A percentile compares a stretch with the other conserved stretches of the same genome.
Evolutionary conservation across 1,284 basidiomycete genomes (phyloP).

Genomic region (Volvariella surrecta): DNA sequence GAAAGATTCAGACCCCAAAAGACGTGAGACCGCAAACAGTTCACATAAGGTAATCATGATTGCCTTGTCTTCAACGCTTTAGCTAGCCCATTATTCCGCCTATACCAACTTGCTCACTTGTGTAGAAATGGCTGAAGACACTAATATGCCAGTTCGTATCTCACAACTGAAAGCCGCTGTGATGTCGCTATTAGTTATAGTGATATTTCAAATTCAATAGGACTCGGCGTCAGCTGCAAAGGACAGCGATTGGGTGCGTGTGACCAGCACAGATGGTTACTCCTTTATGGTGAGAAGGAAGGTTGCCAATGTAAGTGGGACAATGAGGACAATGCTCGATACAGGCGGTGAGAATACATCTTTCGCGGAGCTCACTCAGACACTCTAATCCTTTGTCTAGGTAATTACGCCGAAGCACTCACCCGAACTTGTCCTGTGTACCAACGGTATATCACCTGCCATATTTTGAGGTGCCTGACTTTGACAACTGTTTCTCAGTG

Average conservation of each 20-base stretch:
- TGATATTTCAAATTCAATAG: neutral
- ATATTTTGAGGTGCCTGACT: neutral
- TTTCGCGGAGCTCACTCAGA: neutral
- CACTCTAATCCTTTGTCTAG: conserved; percentile 13
- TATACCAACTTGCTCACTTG: too few relatives aligned
- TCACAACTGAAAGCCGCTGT: neutral
- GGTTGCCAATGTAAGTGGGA: conserved; percentile 47
- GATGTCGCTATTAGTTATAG: neutral
- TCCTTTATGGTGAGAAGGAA: conserved; percentile 51
- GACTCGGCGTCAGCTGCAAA: conserved; percentile 3
- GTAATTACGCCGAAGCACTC: conserved; percentile 32
- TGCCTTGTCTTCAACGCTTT: too few relatives aligned
- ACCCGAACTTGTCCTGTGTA: conserved; percentile 29
- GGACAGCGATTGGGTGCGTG: conserved; percentile 49
- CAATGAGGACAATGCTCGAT: conserved; percentile 41
- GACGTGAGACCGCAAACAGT: too few relatives aligned
- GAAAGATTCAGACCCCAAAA: too few relatives aligned
- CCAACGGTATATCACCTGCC: conserved; percentile 26
- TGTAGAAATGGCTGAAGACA: neutral
- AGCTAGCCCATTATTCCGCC: too few relatives aligned
- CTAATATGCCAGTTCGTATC: neutral
- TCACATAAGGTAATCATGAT: too few relatives aligned
- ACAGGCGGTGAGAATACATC: conserved; percentile 21
- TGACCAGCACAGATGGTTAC: conserved; percentile 53
- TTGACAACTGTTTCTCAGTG: conserved; percentile 38